Conservation (phyloP, 352 stramenopile genomes). For the Phytophthora rubi region DNA sequence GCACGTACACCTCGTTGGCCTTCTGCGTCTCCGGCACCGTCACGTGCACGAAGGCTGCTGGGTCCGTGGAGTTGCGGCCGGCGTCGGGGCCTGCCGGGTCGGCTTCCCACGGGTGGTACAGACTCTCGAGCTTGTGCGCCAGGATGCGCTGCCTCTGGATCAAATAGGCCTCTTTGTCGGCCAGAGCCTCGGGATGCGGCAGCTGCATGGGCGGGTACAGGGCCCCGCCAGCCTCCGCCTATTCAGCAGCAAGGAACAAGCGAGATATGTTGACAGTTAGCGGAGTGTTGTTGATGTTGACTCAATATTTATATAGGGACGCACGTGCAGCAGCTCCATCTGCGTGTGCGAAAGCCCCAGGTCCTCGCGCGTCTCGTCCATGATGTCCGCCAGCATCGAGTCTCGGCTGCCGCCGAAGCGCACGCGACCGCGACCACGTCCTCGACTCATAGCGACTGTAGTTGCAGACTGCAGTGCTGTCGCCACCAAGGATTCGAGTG, state of each 20-base stretch:
- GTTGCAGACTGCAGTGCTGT: not conserved
- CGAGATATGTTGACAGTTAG: too few relatives aligned
- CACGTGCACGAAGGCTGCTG: constrained; percentile 64
- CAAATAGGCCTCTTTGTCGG: constrained; percentile 65
- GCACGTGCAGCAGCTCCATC: constrained; percentile 73
- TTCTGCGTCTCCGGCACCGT: constrained; percentile 66
- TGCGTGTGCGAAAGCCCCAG: constrained; percentile 69
- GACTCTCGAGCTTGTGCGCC: constrained; percentile 69
- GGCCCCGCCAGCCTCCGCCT: constrained; percentile 54
- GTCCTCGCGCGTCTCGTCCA: constrained; percentile 78
- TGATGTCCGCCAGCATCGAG: constrained; percentile 67
- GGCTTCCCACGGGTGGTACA: constrained; percentile 70
- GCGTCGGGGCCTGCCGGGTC: constrained; percentile 34
- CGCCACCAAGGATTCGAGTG: constrained; percentile 32
- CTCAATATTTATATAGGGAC: not conserved
- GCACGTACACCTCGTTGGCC: constrained; percentile 66
- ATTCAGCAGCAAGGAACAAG: not conserved
- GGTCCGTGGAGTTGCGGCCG: constrained; percentile 35
- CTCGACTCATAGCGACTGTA: constrained; percentile 54
- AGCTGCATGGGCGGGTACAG: constrained; percentile 71
- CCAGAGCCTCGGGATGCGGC: constrained; percentile 63
- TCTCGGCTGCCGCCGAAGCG: constrained; percentile 78
- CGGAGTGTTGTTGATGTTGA: too few relatives aligned
- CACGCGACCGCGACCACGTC: constrained; percentile 66
- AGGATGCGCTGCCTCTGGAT: constrained; percentile 74